phyloP scores from a whole-genome alignment of 768 basidiomycete species.

The Leucocoprinus sp. region DNA sequence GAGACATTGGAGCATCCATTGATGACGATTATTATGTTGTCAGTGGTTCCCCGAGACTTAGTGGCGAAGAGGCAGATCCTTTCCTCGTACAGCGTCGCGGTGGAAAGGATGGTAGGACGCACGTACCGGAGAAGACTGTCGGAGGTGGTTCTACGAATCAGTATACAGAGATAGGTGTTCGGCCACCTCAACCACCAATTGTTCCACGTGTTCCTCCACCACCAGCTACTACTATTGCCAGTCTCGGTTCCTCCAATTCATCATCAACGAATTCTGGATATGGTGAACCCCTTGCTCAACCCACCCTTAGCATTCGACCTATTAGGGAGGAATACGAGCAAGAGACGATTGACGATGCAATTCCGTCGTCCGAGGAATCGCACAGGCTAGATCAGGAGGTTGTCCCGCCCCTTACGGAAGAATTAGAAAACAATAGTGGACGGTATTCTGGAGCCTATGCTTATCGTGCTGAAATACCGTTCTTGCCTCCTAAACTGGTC shows the following conservation, averaged over 20 bases:
- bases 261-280: constrained; percentile 37
- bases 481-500: constrained; percentile 26
- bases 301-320: constrained; percentile 29
- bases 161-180: constrained; percentile 18
- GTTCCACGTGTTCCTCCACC: constrained; percentile 33
- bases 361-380: constrained; percentile 30
- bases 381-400: constrained; percentile 28
- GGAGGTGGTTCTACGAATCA: not conserved
- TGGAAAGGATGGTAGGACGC: constrained; percentile 9
- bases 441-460: constrained; percentile 24
- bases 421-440: constrained; percentile 17
- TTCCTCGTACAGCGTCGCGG: constrained; percentile 39
- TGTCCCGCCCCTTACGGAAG: constrained; percentile 21
- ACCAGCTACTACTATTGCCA: constrained; percentile 26
- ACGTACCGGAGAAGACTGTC: constrained; percentile 4
- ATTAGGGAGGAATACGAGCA: constrained; percentile 25
- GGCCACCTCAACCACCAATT: constrained; percentile 13
- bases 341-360: constrained; percentile 22
- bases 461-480: constrained; percentile 20
- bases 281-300: constrained; percentile 33
- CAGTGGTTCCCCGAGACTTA: constrained; percentile 62
- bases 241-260: constrained; percentile 16
- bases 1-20: constrained; percentile 25
- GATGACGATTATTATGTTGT: constrained; percentile 34
- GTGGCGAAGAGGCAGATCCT: constrained; percentile 62